Conservation (phyloP, 2,329 filamentous ascomycete species). For the Aphanocladium album region DNA sequence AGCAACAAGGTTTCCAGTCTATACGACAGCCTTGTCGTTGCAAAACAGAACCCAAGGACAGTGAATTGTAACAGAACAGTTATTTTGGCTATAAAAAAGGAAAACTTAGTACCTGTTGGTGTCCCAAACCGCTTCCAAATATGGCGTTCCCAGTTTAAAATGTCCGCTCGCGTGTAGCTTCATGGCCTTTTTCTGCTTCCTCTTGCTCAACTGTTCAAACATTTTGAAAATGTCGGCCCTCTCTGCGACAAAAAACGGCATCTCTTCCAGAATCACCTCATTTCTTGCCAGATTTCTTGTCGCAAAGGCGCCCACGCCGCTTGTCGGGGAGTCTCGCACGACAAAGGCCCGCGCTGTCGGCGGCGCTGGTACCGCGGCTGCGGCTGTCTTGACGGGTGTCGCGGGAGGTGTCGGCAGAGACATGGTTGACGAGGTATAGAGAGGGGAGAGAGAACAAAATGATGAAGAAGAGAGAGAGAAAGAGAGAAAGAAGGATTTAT, state of each 20-base stretch:
- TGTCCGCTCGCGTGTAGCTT: constrained; percentile 33
- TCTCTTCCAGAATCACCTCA: constrained; percentile 41
- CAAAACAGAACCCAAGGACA: not conserved
- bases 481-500: not conserved
- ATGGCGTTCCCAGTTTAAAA: constrained; percentile 23
- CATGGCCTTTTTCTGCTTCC: constrained; percentile 28
- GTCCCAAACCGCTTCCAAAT: constrained; percentile 34
- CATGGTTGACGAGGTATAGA: not conserved
- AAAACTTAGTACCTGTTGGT: constrained; percentile 40
- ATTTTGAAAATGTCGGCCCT: constrained; percentile 22
- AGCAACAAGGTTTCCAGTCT: not conserved
- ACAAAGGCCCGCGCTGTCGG: constrained; percentile 32
- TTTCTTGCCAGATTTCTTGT: constrained; percentile 29
- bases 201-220: constrained; percentile 30
- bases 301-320: constrained; percentile 46
- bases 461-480: too few relatives aligned
- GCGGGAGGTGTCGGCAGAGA: not conserved
- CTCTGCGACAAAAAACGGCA: constrained; percentile 32
- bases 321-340: constrained; percentile 35
- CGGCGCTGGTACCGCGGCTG: not conserved
- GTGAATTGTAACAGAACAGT: not conserved
- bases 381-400: not conserved
- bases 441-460: too few relatives aligned
- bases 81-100: not conserved
- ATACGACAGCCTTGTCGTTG: not conserved